phyloP scores from a whole-genome alignment of 78 protist species.

The Chrysochromulina tobinii region DNA sequence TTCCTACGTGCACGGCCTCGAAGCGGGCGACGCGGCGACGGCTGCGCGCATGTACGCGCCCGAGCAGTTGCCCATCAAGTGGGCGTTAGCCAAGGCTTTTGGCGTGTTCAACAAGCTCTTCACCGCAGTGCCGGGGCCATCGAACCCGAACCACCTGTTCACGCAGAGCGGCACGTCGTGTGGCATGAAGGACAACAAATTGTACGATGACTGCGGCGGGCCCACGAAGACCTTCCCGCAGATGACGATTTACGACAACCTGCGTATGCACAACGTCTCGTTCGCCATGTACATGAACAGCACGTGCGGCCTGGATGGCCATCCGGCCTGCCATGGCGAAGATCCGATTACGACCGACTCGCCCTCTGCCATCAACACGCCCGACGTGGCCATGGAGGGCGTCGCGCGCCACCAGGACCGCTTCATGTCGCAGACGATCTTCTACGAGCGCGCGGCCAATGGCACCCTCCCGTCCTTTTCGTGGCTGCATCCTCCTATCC shows the following conservation, averaged over 20 bases:
- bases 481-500: conserved; percentile 2
- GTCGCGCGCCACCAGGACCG: neutral
- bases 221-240: neutral
- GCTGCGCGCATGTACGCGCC: neutral
- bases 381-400: conserved; percentile 16
- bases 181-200: neutral
- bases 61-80: conserved; percentile 42
- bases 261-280: neutral
- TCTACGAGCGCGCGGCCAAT: neutral
- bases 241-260: conserved; percentile 14
- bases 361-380: neutral
- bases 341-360: neutral
- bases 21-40: neutral
- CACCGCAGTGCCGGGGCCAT: conserved; percentile 35
- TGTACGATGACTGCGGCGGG: neutral
- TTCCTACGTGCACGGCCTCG: neutral
- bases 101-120: conserved; percentile 30
- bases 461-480: conserved; percentile 6
- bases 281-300: neutral
- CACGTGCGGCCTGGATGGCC: conserved; percentile 23
- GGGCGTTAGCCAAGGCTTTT: conserved; percentile 18
- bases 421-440: neutral
- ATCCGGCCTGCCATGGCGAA: conserved; percentile 1
- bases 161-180: conserved; percentile 32
- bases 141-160: conserved; percentile 40